Conservation (phyloP, 1,139 yeast species). For the Geotrichum histeridarum region DNA sequence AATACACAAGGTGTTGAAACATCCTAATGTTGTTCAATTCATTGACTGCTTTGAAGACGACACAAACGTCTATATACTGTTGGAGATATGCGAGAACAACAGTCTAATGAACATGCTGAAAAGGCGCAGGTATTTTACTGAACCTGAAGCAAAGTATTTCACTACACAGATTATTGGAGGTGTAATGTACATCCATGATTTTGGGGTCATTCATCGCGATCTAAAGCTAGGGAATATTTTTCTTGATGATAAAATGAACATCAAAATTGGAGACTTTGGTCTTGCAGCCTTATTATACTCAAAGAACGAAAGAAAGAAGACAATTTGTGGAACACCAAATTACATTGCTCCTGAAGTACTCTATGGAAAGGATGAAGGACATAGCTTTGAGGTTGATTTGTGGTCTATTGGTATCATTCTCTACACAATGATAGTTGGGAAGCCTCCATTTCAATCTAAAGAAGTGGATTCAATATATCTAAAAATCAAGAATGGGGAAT, state of each 20-base stretch:
- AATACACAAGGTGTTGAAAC: conserved; percentile 85
- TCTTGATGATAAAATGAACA: conserved; percentile 85
- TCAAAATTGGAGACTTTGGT: conserved; percentile 95
- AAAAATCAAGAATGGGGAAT: conserved; percentile 77
- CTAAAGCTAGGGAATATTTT: conserved; percentile 90
- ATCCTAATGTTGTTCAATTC: conserved; percentile 84
- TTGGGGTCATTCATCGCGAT: conserved; percentile 94
- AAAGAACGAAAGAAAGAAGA: conserved; percentile 68
- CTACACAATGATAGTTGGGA: conserved; percentile 83
- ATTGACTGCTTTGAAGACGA: conserved; percentile 95
- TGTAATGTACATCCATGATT: conserved; percentile 80
- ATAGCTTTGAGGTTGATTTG: conserved; percentile 87
- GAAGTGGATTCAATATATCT: conserved; percentile 91
- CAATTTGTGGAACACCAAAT: conserved; percentile 97
- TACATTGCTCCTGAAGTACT: conserved; percentile 96
- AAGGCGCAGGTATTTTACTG: conserved; percentile 73
- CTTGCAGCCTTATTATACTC: conserved; percentile 81
- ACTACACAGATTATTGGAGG: conserved; percentile 95
- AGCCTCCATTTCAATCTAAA: conserved; percentile 95
- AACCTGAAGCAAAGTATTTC: conserved; percentile 85
- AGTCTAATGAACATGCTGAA: conserved; percentile 85
- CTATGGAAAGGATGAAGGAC: conserved; percentile 83
- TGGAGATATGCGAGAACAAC: conserved; percentile 81
- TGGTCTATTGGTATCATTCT: conserved; percentile 98
- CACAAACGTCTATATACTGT: conserved; percentile 80